Evolutionary conservation across 2,329 filamentous ascomycete genomes (phyloP).

Genomic region (Rachicladosporium sp.): DNA sequence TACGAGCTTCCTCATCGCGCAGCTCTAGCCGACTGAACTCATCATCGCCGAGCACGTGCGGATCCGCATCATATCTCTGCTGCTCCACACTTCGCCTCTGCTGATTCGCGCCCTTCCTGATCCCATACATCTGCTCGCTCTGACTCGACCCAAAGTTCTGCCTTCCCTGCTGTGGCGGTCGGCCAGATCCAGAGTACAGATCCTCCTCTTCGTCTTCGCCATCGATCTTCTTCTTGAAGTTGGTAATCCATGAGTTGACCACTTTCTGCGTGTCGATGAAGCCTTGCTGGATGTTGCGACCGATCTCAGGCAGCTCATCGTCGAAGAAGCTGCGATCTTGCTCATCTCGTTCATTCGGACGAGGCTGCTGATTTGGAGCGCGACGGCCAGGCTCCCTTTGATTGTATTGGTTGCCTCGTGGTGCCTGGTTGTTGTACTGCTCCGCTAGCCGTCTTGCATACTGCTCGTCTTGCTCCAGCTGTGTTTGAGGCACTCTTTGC

Average conservation of each 20-base stretch:
- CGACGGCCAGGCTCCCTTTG: conserved; percentile 24
- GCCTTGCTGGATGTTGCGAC: conserved; percentile 84
- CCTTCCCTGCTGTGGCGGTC: conserved; percentile 15
- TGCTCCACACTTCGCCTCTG: conserved; percentile 65
- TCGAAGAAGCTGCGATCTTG: conserved; percentile 86
- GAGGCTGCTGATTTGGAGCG: conserved; percentile 33
- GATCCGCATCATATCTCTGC: conserved; percentile 88
- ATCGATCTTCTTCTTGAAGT: conserved; percentile 84
- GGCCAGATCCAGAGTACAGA: conserved; percentile 30
- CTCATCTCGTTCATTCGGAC: conserved; percentile 37
- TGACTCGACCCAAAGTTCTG: conserved; percentile 26
- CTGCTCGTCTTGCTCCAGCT: conserved; percentile 80
- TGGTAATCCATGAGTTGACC: conserved; percentile 86
- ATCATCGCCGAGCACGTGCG: conserved; percentile 77
- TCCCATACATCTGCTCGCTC: conserved; percentile 28
- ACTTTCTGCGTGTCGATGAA: conserved; percentile 89
- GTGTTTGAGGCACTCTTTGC: conserved; percentile 52
- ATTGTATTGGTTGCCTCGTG: conserved; percentile 22
- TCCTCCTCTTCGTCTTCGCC: conserved; percentile 62
- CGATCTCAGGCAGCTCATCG: conserved; percentile 86
- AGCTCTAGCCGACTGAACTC: conserved; percentile 55
- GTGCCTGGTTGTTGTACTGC: conserved; percentile 50
- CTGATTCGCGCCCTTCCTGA: conserved; percentile 19
- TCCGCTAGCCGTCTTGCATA: conserved; percentile 89
- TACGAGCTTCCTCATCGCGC: conserved; percentile 43